These are phyloP conservation scores for Zostera marina DNA, from an alignment of 116 monocot species.

Conservation along the genomic window DNA sequence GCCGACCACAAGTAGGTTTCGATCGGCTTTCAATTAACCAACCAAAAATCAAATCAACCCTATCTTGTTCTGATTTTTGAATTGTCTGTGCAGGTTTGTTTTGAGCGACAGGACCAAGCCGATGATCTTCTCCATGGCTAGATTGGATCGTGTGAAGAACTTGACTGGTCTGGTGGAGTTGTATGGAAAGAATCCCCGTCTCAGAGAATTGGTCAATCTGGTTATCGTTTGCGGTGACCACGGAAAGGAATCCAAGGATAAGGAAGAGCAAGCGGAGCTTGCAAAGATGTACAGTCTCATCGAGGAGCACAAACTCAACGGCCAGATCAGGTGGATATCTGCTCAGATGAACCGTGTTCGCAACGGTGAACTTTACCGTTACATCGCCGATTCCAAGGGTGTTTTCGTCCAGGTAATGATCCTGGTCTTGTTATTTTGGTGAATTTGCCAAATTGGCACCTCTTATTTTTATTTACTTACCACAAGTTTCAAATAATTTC, in stretches of 20 bases:
- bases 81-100: conserved; percentile 22
- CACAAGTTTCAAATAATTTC: neutral
- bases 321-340: conserved; percentile 83
- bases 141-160: conserved; percentile 85
- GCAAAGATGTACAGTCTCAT: conserved; percentile 80
- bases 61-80: neutral
- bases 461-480: neutral
- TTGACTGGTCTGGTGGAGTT: conserved; percentile 78
- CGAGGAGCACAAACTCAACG: conserved; percentile 57
- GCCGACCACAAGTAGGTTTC: conserved; percentile 80
- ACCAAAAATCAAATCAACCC: too few relatives aligned
- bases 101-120: conserved; percentile 64
- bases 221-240: conserved; percentile 79
- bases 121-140: conserved; percentile 87
- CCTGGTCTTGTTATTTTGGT: neutral
- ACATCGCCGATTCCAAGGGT: conserved; percentile 55
- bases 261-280: conserved; percentile 67
- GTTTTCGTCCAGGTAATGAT: conserved; percentile 65
- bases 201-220: conserved; percentile 62
- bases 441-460: neutral
- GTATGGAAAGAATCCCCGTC: conserved; percentile 44
- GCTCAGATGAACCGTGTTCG: conserved; percentile 86
- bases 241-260: conserved; percentile 67
- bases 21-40: too few relatives aligned
- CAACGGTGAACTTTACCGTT: conserved; percentile 84